Percentiles rank a stretch among this genome's conserved stretches.
phyloP scores from a whole-genome alignment of 108 stramenopile species.

The Chaetoceros tenuissimus region DNA sequence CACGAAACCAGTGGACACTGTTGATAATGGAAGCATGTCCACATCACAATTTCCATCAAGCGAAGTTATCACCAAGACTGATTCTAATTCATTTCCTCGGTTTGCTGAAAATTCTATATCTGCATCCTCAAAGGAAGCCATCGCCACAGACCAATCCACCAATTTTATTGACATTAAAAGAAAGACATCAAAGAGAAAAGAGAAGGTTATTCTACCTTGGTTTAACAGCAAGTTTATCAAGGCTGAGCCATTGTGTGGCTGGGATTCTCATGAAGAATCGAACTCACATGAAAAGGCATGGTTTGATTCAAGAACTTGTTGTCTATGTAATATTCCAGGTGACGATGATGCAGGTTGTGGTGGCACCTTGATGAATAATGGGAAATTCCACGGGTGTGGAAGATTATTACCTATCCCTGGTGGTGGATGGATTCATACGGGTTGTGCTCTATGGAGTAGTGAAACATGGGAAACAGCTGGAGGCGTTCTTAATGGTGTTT shows the following conservation, averaged over 20 bases:
- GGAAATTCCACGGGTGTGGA: slow-evolving; percentile 24
- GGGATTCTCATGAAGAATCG: slow-evolving; percentile 22
- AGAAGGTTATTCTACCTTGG: no score
- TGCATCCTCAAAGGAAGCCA: no score
- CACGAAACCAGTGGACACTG: no score
- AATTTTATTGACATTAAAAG: no score
- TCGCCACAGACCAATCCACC: no score
- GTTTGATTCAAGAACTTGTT: slow-evolving; percentile 54
- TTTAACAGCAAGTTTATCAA: neutral
- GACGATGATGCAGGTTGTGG: slow-evolving; percentile 61
- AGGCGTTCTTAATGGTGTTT: slow-evolving; percentile 33
- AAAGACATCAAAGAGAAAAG: no score
- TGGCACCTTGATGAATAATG: neutral
- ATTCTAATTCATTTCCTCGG: no score
- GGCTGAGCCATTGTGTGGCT: slow-evolving; percentile 41
- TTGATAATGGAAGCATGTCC: no score
- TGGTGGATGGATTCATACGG: slow-evolving; percentile 52
- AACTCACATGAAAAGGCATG: slow-evolving; percentile 23
- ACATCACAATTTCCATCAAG: no score
- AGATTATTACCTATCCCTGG: slow-evolving; percentile 49
- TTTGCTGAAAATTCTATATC: no score
- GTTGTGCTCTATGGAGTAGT: slow-evolving; percentile 61
- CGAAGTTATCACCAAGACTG: no score
- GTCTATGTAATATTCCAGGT: slow-evolving; percentile 49
- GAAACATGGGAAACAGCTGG: slow-evolving; percentile 50